Evolutionary conservation across 768 basidiomycete species (phyloP), one percentile per base, ranked within the genome.

Genomic region (Pulveroboletus sp.): DNA sequence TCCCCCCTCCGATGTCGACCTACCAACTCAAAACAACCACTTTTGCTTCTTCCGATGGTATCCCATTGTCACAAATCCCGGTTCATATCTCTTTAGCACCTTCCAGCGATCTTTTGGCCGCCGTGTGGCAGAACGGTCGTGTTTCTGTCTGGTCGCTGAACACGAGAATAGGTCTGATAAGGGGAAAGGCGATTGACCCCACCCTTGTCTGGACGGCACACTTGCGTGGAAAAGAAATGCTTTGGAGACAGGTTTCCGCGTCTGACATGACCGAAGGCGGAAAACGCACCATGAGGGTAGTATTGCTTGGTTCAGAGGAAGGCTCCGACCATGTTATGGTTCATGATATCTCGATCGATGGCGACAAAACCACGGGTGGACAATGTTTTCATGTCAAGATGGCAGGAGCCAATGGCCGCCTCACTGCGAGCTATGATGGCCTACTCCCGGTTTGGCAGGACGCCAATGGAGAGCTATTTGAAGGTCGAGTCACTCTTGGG

Each of bases 1-100:
- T 95, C 5, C 97, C 95, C n/a, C 97, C 97, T n/a, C 97, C 97
- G 0, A 94, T 97, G 92, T 89, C 85, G 1, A 85, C 91, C 2
- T 74, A 77, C 56, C 68, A 68, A 34, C 69, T 81, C 43, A 39
- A 69, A 63, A 17, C 67, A 45, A 40, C 62, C 12, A 35, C 51
- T 10, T 39, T 55, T 23, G 11, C 47, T 47, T 16, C 50, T 43
- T 31, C 40, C 2, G 4, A 10, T 1, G 32, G 40, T 33, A 7
- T 14, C 23, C 17, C 50, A 31, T 52, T 53, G 31, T 42, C 52
- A 35, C 43, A 55, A 61, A n/a, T 66, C 55, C 90, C 94, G 0
- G 63, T 84, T 9, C 84, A 94, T 62, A 69, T 81, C 5, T 71
- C 83, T 4, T 84, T 93, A 49, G 82, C 86, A 0, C 49, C 75